Conservation (phyloP, 179 eudicot species). For the Monotropa hypopitys region DNA sequence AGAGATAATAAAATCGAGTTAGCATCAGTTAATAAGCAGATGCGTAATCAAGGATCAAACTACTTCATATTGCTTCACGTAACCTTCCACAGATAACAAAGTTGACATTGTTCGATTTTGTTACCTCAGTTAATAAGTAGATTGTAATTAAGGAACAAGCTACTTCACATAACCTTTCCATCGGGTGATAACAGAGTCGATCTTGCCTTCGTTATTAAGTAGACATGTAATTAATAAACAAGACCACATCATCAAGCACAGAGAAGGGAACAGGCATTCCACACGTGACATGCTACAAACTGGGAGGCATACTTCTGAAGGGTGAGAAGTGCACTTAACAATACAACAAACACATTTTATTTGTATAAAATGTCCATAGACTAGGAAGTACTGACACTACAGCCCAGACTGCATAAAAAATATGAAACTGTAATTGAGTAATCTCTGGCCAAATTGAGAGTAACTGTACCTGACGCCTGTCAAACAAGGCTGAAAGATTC, state of each 20-base stretch:
- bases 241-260: not conserved
- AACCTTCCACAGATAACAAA: constrained; percentile 31
- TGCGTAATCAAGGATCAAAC: too few relatives aligned
- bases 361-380: not conserved
- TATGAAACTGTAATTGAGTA: not conserved
- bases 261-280: not conserved
- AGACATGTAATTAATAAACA: too few relatives aligned
- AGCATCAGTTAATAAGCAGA: too few relatives aligned
- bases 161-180: not conserved
- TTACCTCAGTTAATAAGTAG: not conserved
- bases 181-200: not conserved
- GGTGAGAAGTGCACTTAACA: not conserved
- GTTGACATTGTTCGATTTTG: not conserved
- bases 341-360: not conserved
- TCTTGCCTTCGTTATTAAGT: not conserved
- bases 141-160: not conserved
- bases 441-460: constrained; percentile 1
- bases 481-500: constrained; percentile 87
- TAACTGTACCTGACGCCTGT: constrained; percentile 69
- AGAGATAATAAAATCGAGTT: not conserved
- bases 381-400: not conserved
- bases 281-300: not conserved
- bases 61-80: constrained; percentile 47
- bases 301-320: not conserved
- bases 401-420: not conserved